Base-by-base conservation (phyloP, 2,329 filamentous ascomycete genomes). In the Pyrenophora graminea region DNA sequence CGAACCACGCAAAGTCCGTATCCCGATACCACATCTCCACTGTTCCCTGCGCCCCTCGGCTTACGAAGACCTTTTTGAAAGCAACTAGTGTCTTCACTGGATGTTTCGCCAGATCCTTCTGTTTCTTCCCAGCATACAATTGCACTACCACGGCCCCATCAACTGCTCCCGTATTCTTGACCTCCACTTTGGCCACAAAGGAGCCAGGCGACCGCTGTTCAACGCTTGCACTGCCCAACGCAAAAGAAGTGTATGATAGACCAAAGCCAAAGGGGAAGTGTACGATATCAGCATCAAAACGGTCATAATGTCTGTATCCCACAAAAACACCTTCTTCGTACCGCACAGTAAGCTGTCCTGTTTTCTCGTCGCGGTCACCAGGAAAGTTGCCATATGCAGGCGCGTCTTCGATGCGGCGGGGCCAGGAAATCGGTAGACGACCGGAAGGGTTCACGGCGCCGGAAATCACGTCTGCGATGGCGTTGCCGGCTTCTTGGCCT, bases 61-160 rank as follows among this genome's bases (percentile, higher is more conserved):
- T 76, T 3, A 90, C 70, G 42, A 74, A 77, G 0, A 88, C 79
- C 71, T 89, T 89, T 55, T 82, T 79, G 62, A 89, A 90, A 0
- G 85, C 85, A 7, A 82, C 83, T 3, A 90, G 76, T 67, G 89
- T 86, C 73, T 89, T 89, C 55, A 84, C 79, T 0, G 86, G 86
- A 39, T 87, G 76, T 10, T 67, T 57, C 1, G 53, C 39, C 1
- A 56, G 17, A 2, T n/a, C 58, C 10, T 43, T 53, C 9, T 62
- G 45, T 25, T 9, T 80, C 78, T 47, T 87, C 71, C 39, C 81
- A 38, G 89, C 77, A 63, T 86, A 86, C 1, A 86, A 68, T 66
- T 86, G 84, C 0, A 79, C 71, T 1, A 85, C 80, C 6, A 78
- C 77, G 2, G 77, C 76, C 13, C 81, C 83, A 15, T 72, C 66